Evolutionary conservation across 306 rosid genomes (phyloP).

Genomic region (Sesbania bispinosa): DNA sequence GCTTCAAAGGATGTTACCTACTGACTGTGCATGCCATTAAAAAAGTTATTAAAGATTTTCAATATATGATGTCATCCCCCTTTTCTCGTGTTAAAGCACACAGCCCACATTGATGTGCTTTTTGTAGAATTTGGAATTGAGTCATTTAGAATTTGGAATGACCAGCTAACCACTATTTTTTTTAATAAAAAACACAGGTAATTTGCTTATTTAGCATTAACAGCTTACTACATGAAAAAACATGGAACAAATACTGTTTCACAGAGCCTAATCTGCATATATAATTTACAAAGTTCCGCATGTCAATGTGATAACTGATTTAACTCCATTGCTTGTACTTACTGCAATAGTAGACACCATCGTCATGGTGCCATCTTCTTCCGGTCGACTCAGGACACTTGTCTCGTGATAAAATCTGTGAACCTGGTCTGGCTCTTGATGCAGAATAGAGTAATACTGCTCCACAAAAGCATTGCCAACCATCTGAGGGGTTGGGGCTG

Average conservation of each 20-base stretch:
- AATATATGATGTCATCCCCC: neutral
- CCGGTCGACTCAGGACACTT: constrained; percentile 59
- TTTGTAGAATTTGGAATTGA: neutral
- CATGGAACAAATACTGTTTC: neutral
- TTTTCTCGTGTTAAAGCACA: neutral
- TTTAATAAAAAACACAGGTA: neutral
- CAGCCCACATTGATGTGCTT: neutral
- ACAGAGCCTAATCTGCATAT: neutral
- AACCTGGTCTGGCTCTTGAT: constrained; percentile 30
- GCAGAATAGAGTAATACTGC: constrained; percentile 47
- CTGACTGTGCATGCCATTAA: neutral
- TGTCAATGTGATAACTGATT: neutral
- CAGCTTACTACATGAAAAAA: neutral
- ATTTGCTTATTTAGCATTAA: neutral
- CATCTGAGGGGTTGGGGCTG: constrained; percentile 34
- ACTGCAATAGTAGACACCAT: constrained; percentile 41
- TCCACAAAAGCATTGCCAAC: constrained; percentile 59
- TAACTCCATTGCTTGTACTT: neutral
- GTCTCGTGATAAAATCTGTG: constrained; percentile 46
- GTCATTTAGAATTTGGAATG: neutral
- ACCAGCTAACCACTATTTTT: neutral
- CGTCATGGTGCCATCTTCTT: constrained; percentile 44
- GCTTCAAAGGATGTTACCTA: neutral
- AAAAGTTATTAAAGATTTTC: neutral
- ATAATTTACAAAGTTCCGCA: neutral